Evolutionary conservation across 352 stramenopile genomes (phyloP), one percentile per base, ranked within the genome.

Genomic region (Plasmopara muralis): DNA sequence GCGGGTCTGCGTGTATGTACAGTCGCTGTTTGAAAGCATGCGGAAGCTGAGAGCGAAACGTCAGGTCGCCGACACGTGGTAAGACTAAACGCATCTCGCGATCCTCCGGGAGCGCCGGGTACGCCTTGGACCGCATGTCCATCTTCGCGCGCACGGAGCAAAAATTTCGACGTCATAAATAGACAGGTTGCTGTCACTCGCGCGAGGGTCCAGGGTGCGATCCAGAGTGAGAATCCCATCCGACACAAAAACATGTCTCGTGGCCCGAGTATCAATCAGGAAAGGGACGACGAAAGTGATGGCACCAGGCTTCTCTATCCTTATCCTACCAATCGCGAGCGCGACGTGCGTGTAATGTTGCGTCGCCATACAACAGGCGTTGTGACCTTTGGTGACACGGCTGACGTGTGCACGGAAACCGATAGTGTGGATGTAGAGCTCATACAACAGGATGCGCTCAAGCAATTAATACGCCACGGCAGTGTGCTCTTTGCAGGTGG

Each of bases 401-500:
- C 63, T 35, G 82, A 93, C 40, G 65, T 90, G 43, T 80, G 71
- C 55, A 88, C 75, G 20, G 82, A 93, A 62, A 93, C 77, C 20
- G 77, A 85, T 61, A 79, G 87, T 43, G 79, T 90, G 34, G 82
- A 90, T 54, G 74, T 88, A 57, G 57, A 72, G 43, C 68, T 90
- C 28, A 73, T 90, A 62, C 76, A 89, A 25, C 60, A 72, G 48
- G 75, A 92, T 43, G 67, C 68, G 39, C 53, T 72, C 43, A 85
- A 87, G 65, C 79, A 90, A 64, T 56, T 90, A 16, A 55, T 85
- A 57, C 79, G 81, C 34, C 80, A 91, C 54, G 77, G 72, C 28
- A 89, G 74, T 47, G 83, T 94, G 50, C 72, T 92, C 29, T 74
- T 94, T 43, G 81, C 83, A 6, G 95, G 95, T 38, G 95, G 95